Evolutionary conservation across 352 stramenopile species (phyloP).

Genomic region (Phytophthora colocasiae): DNA sequence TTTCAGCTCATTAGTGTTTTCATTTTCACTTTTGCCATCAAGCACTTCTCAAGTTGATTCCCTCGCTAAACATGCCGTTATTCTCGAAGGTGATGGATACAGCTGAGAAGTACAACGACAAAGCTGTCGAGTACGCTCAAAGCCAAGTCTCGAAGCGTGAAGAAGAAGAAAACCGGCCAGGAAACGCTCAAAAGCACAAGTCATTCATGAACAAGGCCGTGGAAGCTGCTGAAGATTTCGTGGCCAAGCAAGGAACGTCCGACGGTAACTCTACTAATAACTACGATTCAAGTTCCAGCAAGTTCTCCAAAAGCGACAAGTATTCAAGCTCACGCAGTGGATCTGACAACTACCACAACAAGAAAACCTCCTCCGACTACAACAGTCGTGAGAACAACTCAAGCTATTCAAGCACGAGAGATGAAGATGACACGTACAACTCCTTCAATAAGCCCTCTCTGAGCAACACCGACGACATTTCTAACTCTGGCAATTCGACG

Average conservation of each 20-base stretch:
- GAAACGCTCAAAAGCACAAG: constrained; percentile 20
- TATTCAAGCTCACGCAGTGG: background rate
- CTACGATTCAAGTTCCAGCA: constrained; percentile 9
- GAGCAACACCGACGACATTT: background rate
- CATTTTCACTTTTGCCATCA: constrained; percentile 10
- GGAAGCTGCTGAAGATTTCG: constrained; percentile 18
- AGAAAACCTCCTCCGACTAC: constrained; percentile 1
- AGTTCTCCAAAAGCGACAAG: background rate
- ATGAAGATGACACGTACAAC: constrained; percentile 1
- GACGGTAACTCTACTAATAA: constrained; percentile 1
- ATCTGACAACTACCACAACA: background rate
- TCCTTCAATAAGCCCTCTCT: background rate
- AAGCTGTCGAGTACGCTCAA: constrained; percentile 27
- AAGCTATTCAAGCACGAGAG: background rate
- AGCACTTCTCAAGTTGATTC: background rate
- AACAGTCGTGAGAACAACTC: constrained; percentile 10
- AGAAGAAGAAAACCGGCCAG: constrained; percentile 7
- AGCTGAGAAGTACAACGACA: constrained; percentile 25
- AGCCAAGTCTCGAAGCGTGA: constrained; percentile 23
- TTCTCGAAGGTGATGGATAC: constrained; percentile 16
- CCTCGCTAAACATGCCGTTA: constrained; percentile 5
- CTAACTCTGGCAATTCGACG: background rate
- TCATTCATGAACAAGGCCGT: constrained; percentile 18
- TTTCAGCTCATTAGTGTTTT: background rate
- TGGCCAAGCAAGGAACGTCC: constrained; percentile 13